Conservation (phyloP, 2,329 filamentous ascomycete genomes). For the Macrophomina pseudophaseolina region DNA sequence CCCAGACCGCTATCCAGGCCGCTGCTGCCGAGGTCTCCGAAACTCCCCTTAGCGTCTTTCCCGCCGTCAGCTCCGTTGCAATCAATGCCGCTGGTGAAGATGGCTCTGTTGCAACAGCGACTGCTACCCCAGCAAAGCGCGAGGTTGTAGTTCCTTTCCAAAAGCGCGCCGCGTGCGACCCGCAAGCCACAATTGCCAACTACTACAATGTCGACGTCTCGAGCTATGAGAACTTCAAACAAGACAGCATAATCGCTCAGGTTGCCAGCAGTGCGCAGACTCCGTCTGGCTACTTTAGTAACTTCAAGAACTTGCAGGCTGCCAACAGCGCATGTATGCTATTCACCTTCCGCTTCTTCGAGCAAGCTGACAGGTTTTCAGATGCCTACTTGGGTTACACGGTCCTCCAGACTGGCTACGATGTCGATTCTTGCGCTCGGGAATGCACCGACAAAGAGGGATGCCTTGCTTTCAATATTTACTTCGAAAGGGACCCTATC, state of each 20-base stretch:
- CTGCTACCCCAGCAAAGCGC: constrained; percentile 24
- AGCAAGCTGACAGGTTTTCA: background rate
- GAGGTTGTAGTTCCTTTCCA: constrained; percentile 8
- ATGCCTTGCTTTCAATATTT: constrained; percentile 34
- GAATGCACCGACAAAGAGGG: constrained; percentile 23
- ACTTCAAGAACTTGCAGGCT: background rate
- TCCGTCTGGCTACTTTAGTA: constrained; percentile 2
- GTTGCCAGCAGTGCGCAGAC: background rate
- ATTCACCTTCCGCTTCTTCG: background rate
- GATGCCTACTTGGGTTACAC: constrained; percentile 4
- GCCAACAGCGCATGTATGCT: constrained; percentile 5
- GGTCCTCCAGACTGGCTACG: constrained; percentile 23
- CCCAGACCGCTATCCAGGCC: constrained; percentile 25
- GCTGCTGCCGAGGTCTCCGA: constrained; percentile 7
- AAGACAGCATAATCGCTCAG: background rate
- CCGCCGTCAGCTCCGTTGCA: constrained; percentile 21
- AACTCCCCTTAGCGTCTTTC: constrained; percentile 25
- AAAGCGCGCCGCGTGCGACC: constrained; percentile 26
- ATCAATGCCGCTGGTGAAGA: constrained; percentile 27
- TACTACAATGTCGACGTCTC: constrained; percentile 11
- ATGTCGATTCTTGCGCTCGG: constrained; percentile 27
- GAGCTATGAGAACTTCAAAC: background rate
- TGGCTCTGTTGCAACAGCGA: background rate
- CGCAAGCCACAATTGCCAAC: constrained; percentile 26
- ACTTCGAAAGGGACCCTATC: constrained; percentile 31